Percentiles rank a stretch among this genome's conserved stretches.
Evolutionary conservation across 257 asterid species (phyloP).

Genomic region (Ballota nigra): DNA sequence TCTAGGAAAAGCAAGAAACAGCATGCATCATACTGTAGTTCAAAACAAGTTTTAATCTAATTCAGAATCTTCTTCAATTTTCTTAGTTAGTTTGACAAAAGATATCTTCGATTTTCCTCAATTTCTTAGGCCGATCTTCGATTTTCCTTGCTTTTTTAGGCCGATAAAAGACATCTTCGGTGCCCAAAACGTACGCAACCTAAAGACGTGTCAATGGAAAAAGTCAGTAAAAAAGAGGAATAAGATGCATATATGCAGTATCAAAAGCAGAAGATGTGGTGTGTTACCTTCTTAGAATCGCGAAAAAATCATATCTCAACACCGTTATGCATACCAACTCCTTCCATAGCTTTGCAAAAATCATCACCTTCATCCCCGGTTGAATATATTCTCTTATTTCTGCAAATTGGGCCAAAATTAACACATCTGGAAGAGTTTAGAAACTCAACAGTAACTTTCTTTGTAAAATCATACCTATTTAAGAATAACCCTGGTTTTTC

Average conservation of each 20-base stretch:
- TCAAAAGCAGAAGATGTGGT: not conserved
- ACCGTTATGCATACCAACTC: constrained; percentile 49
- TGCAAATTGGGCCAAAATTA: constrained; percentile 34
- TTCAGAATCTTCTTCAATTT: constrained; percentile 30
- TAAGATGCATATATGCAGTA: not conserved
- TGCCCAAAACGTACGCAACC: constrained; percentile 69
- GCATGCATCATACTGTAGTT: not conserved
- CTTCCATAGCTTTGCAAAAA: constrained; percentile 52
- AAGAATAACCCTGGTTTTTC: constrained; percentile 50
- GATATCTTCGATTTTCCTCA: too few species aligned
- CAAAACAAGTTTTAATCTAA: not conserved
- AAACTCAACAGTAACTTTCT: constrained; percentile 5
- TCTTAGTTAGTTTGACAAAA: too few species aligned
- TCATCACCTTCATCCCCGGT: constrained; percentile 48
- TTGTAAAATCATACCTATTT: constrained; percentile 54
- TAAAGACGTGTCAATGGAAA: constrained; percentile 20
- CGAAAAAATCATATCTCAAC: constrained; percentile 55
- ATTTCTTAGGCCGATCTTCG: too few species aligned
- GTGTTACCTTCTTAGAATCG: constrained; percentile 64
- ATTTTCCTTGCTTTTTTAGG: constrained; percentile 41
- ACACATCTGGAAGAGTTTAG: not conserved
- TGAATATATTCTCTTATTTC: constrained; percentile 53
- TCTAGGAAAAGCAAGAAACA: not conserved
- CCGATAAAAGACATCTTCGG: constrained; percentile 72
- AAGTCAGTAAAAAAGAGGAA: too few species aligned